Percentiles rank a stretch among this genome's conserved stretches.
Evolutionary conservation across 257 asterid species (phyloP).

Genomic region (Jaltomata sinuosa): DNA sequence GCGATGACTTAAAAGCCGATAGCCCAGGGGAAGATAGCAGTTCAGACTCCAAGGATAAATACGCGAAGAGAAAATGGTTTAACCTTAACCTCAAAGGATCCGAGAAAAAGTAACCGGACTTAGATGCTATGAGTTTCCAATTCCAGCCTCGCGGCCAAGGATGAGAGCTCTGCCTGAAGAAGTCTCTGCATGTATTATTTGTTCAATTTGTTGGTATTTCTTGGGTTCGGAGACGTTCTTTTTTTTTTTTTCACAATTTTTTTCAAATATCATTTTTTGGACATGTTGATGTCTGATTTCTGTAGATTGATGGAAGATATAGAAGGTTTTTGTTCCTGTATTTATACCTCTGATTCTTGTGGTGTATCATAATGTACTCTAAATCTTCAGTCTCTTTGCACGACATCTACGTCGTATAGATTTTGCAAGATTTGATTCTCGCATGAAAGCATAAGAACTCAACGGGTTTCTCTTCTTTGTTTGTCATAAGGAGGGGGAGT

Average conservation of each 20-base stretch:
- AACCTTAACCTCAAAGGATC: slow-evolving; percentile 81
- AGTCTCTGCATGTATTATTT: background rate
- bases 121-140: slow-evolving; percentile 13
- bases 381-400: background rate
- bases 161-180: background rate
- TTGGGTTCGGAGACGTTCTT: background rate
- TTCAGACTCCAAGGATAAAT: slow-evolving; percentile 83
- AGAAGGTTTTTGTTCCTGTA: background rate
- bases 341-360: background rate
- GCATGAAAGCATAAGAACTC: background rate
- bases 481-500: background rate
- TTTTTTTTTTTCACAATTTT: background rate
- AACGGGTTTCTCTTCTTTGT: background rate
- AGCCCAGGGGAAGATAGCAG: slow-evolving; percentile 85
- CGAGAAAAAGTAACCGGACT: slow-evolving; percentile 32
- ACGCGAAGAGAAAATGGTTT: slow-evolving; percentile 80
- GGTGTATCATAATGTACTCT: background rate
- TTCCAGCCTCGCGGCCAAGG: slow-evolving; percentile 11
- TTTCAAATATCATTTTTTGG: background rate
- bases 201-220: background rate
- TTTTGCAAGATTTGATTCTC: background rate
- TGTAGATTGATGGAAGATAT: background rate
- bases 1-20: slow-evolving; percentile 54
- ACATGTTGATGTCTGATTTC: background rate
- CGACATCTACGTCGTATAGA: too few species aligned